A percentile compares a stretch with the other conserved stretches of the same genome.
These are phyloP conservation scores for Fusarium pseudograminearum DNA, from an alignment of 2,329 filamentous ascomycete genomes.

Conservation along the genomic window DNA sequence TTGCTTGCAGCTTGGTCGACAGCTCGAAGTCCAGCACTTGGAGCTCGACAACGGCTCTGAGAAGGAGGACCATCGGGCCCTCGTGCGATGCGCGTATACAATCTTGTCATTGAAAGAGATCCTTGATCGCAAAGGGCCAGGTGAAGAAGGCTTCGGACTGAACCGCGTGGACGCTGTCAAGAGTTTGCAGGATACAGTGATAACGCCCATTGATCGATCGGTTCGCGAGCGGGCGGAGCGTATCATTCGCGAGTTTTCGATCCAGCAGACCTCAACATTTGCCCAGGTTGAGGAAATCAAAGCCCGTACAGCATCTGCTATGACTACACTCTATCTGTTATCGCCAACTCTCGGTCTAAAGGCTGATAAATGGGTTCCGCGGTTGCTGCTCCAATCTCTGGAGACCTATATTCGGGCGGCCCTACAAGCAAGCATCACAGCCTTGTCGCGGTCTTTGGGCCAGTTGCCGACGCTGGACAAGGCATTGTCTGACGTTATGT, in stretches of 20 bases:
- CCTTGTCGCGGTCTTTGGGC: constrained; percentile 79
- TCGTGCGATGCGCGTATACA: constrained; percentile 86
- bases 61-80: constrained; percentile 79
- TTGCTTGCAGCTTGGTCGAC: constrained; percentile 83
- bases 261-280: constrained; percentile 69
- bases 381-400: constrained; percentile 78
- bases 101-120: constrained; percentile 81
- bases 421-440: constrained; percentile 81
- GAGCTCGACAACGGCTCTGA: constrained; percentile 63
- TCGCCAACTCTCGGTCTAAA: constrained; percentile 72
- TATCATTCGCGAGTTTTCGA: constrained; percentile 84
- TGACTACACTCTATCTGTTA: constrained; percentile 82
- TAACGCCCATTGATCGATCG: constrained; percentile 78
- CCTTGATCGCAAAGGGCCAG: constrained; percentile 73
- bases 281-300: constrained; percentile 79
- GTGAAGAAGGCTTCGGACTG: constrained; percentile 82
- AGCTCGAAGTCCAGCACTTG: constrained; percentile 86
- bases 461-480: constrained; percentile 86
- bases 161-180: constrained; percentile 78
- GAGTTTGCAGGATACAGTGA: constrained; percentile 75
- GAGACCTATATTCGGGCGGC: constrained; percentile 86
- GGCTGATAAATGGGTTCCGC: constrained; percentile 71
- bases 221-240: constrained; percentile 81
- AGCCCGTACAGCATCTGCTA: constrained; percentile 77
- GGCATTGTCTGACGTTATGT: constrained; percentile 82